Conservation (phyloP, 768 basidiomycete species). For the Daedaleopsis nitida region DNA sequence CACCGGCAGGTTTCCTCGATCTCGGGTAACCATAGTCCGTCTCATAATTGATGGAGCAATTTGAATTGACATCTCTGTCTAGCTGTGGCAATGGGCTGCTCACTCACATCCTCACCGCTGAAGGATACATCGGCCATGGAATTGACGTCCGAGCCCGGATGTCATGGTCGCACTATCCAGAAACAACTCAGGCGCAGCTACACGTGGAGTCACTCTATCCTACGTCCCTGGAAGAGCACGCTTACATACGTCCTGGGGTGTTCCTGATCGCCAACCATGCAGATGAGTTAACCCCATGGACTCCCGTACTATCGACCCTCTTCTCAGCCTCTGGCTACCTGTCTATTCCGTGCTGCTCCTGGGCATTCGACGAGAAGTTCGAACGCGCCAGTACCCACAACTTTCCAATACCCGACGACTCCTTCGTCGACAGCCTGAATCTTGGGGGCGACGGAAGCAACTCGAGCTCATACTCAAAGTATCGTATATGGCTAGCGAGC, state of each 20-base stretch:
- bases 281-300: constrained; percentile 95
- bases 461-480: constrained; percentile 74
- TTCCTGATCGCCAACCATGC: constrained; percentile 96
- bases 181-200: constrained; percentile 58
- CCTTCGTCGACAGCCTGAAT: constrained; percentile 47
- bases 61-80: constrained; percentile 1
- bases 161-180: constrained; percentile 83
- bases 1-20: constrained; percentile 85
- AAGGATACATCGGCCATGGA: constrained; percentile 85
- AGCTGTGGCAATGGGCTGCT: constrained; percentile 94
- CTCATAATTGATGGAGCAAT: background rate
- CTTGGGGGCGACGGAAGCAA: constrained; percentile 63
- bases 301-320: constrained; percentile 77
- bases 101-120: constrained; percentile 80
- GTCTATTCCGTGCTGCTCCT: constrained; percentile 91
- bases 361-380: constrained; percentile 72
- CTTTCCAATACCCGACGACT: constrained; percentile 26
- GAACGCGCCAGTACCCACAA: constrained; percentile 46
- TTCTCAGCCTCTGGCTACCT: constrained; percentile 66
- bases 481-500: constrained; percentile 84
- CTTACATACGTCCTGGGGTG: constrained; percentile 43
- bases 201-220: constrained; percentile 77
- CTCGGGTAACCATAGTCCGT: constrained; percentile 60
- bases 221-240: constrained; percentile 26
- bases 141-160: constrained; percentile 84